These are phyloP conservation scores for Talaromyces atroroseus DNA, from an alignment of 2,329 filamentous ascomycete species.

Conservation along the genomic window DNA sequence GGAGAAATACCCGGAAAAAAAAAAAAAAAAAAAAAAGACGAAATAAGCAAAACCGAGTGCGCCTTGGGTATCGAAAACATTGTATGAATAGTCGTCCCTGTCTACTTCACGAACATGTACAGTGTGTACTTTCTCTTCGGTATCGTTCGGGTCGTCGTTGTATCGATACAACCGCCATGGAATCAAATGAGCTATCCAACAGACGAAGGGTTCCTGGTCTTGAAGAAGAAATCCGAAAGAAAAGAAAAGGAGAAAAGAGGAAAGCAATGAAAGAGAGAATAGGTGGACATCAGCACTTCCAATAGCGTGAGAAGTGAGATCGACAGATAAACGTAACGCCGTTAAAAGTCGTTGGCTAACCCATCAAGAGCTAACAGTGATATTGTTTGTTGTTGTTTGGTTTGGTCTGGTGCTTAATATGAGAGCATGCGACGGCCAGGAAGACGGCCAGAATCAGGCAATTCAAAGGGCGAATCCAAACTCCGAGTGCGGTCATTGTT, in stretches of 20 bases:
- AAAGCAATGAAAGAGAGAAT: conserved; percentile 17
- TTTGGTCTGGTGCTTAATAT: conserved; percentile 22
- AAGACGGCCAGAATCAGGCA: conserved; percentile 29
- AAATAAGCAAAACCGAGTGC: conserved; percentile 21
- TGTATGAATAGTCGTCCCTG: conserved; percentile 6
- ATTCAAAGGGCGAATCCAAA: conserved; percentile 33
- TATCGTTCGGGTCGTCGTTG: neutral
- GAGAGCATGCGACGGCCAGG: conserved; percentile 42
- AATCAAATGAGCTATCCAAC: neutral
- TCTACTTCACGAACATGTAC: neutral
- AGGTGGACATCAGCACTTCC: conserved; percentile 12
- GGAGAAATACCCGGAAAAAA: neutral
- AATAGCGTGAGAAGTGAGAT: conserved; percentile 15
- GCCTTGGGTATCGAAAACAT: conserved; percentile 33
- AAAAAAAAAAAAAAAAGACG: neutral
- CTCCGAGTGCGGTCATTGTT: conserved; percentile 24
- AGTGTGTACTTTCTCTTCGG: neutral
- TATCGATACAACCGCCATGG: conserved; percentile 6
- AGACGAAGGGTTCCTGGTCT: neutral
- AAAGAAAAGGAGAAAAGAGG: conserved; percentile 20
- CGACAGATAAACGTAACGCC: conserved; percentile 21
- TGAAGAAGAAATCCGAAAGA: conserved; percentile 20
- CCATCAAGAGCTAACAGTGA: conserved; percentile 1
- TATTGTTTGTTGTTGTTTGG: neutral
- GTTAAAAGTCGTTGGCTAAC: conserved; percentile 14